A percentile compares a stretch with the other conserved stretches of the same genome.
These are phyloP conservation scores for Nicotiana obtusifolia DNA, from an alignment of 257 asterid genomes.

Conservation along the genomic window DNA sequence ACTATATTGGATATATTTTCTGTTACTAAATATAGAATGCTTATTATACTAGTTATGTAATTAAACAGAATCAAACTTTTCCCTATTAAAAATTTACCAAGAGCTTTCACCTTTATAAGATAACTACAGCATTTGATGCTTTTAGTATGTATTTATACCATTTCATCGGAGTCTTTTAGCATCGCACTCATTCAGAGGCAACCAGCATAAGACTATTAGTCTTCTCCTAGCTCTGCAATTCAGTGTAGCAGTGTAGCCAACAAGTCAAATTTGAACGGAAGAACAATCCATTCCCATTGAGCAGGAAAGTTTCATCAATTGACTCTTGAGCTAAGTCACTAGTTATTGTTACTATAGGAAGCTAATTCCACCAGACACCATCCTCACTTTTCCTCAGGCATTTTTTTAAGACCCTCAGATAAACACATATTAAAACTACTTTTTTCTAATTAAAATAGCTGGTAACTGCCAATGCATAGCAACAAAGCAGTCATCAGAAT, in stretches of 20 bases:
- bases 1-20: not conserved
- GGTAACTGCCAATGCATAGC: not conserved
- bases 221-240: not conserved
- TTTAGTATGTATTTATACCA: not conserved
- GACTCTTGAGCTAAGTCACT: not conserved
- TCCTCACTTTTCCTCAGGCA: not conserved
- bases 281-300: not conserved
- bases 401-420: not conserved
- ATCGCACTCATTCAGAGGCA: not conserved
- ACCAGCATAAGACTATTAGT: not conserved
- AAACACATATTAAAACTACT: not conserved
- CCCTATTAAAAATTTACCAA: not conserved
- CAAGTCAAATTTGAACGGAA: not conserved
- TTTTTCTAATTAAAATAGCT: not conserved
- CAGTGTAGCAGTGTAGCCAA: not conserved
- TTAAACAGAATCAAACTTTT: not conserved
- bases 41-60: not conserved
- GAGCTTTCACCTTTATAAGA: not conserved
- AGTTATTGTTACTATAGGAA: not conserved
- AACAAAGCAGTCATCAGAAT: not conserved
- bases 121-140: not conserved
- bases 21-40: not conserved
- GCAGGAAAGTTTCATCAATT: not conserved
- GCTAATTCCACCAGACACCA: not conserved
- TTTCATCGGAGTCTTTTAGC: not conserved